phyloP scores from a whole-genome alignment of 169 alveolate species.

The Plasmodium gonderi region DNA sequence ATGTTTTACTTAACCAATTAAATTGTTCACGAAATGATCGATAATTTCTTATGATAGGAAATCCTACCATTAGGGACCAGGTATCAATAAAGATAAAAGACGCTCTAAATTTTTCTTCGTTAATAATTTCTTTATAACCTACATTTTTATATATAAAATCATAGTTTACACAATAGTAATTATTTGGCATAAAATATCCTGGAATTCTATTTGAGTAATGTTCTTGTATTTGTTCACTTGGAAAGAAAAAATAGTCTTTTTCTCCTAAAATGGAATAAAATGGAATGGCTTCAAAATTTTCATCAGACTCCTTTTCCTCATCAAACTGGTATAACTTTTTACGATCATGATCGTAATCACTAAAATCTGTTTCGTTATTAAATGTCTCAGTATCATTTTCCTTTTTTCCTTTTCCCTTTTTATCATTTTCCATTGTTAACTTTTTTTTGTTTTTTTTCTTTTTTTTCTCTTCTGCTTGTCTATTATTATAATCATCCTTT shows the following conservation, averaged over 20 bases:
- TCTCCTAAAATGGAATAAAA: slow-evolving; percentile 72
- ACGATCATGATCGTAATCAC: not conserved
- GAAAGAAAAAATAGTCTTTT: slow-evolving; percentile 64
- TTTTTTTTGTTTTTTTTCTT: not conserved
- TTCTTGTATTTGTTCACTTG: slow-evolving; percentile 75
- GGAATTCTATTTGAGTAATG: slow-evolving; percentile 67
- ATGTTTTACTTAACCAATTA: slow-evolving; percentile 69
- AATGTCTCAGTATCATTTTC: not conserved
- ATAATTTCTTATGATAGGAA: slow-evolving; percentile 67
- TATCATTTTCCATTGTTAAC: not conserved
- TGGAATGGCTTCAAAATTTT: slow-evolving; percentile 37
- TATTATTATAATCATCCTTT: not conserved
- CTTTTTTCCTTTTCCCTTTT: not conserved
- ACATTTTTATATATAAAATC: slow-evolving; percentile 37
- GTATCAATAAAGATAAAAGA: slow-evolving; percentile 71
- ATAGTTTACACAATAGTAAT: slow-evolving; percentile 51
- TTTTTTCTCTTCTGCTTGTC: not conserved
- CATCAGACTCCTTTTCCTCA: slow-evolving; percentile 25
- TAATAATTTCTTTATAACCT: slow-evolving; percentile 1
- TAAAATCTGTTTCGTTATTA: not conserved
- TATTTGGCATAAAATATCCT: slow-evolving; percentile 73
- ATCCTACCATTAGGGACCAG: slow-evolving; percentile 72
- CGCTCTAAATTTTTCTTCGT: slow-evolving; percentile 55
- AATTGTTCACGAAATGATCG: slow-evolving; percentile 59
- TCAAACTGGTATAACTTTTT: slow-evolving; percentile 2